Percentiles rank a stretch among this genome's conserved stretches.
Conservation (phyloP, 495 filamentous ascomycete species). For the Aspergillus kassunensis region DNA sequence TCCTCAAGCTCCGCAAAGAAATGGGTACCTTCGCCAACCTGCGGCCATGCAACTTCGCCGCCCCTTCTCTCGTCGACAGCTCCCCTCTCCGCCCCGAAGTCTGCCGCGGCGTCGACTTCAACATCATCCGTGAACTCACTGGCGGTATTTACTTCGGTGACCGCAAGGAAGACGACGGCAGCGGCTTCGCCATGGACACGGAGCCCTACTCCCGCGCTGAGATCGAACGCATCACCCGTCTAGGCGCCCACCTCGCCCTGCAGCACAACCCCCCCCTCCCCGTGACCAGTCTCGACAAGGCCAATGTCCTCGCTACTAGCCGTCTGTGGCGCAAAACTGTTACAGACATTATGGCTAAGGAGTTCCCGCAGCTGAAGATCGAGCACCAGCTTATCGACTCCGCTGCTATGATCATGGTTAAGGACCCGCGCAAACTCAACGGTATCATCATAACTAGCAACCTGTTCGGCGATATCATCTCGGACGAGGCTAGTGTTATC, state of each 20-base stretch:
- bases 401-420: conserved; percentile 96
- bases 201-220: conserved; percentile 85
- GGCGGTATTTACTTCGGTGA: conserved; percentile 98
- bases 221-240: conserved; percentile 83
- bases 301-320: conserved; percentile 89
- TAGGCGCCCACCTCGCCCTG: conserved; percentile 79
- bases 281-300: conserved; percentile 92
- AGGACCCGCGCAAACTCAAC: conserved; percentile 86
- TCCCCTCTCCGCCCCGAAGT: conserved; percentile 87
- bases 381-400: conserved; percentile 92
- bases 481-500: conserved; percentile 94
- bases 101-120: conserved; percentile 87
- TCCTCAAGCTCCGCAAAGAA: conserved; percentile 90
- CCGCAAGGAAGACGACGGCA: conserved; percentile 74
- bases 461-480: conserved; percentile 94
- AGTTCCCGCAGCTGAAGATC: conserved; percentile 84
- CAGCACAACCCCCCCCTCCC: conserved; percentile 73
- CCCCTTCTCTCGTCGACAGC: conserved; percentile 76
- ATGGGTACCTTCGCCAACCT: conserved; percentile 96
- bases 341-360: conserved; percentile 67
- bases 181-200: conserved; percentile 77
- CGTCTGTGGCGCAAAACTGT: conserved; percentile 89
- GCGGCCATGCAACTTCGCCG: conserved; percentile 94
- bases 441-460: conserved; percentile 93
- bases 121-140: conserved; percentile 90